phyloP scores from a whole-genome alignment of 2,329 filamentous ascomycete species.

The Septoria petroselini region DNA sequence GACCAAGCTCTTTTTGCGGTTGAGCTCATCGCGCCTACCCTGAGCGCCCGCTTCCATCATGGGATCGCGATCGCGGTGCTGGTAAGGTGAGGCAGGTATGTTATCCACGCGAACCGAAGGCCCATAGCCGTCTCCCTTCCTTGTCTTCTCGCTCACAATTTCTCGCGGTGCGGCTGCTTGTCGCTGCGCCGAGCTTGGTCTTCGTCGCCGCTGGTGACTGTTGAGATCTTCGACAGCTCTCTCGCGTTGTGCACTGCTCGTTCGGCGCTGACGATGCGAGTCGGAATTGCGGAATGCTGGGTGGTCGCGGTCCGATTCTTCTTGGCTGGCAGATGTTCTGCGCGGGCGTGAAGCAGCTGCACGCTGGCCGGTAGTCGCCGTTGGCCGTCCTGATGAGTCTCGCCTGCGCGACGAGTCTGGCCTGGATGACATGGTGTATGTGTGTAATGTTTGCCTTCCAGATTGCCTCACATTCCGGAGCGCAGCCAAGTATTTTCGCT shows the following conservation, averaged over 20 bases:
- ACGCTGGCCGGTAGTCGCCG: conserved; percentile 15
- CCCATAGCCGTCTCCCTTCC: conserved; percentile 34
- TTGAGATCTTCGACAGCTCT: conserved; percentile 21
- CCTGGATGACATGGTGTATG: conserved; percentile 23
- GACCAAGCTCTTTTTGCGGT: conserved; percentile 82
- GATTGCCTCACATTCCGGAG: conserved; percentile 12
- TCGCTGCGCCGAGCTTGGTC: conserved; percentile 28
- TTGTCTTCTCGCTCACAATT: conserved; percentile 32
- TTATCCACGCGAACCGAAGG: conserved; percentile 22
- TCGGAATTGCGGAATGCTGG: conserved; percentile 40
- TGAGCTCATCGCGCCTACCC: conserved; percentile 49
- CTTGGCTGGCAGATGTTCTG: conserved; percentile 56
- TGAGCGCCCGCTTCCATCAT: conserved; percentile 46
- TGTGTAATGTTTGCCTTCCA: background rate
- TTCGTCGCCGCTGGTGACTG: conserved; percentile 23
- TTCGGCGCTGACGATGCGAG: conserved; percentile 25
- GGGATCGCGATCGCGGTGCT: conserved; percentile 50
- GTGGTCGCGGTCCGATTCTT: conserved; percentile 51
- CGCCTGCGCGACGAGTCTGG: conserved; percentile 18
- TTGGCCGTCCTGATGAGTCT: conserved; percentile 12
- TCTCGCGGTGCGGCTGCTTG: conserved; percentile 11
- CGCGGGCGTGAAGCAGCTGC: conserved; percentile 62
- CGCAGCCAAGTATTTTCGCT: too few species aligned
- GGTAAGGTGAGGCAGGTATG: conserved; percentile 44
- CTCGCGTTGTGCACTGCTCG: conserved; percentile 24